A percentile compares a stretch with the other conserved stretches of the same genome.
phyloP scores from a whole-genome alignment of 176 grass and related monocot genomes.

The Themeda triandra region DNA sequence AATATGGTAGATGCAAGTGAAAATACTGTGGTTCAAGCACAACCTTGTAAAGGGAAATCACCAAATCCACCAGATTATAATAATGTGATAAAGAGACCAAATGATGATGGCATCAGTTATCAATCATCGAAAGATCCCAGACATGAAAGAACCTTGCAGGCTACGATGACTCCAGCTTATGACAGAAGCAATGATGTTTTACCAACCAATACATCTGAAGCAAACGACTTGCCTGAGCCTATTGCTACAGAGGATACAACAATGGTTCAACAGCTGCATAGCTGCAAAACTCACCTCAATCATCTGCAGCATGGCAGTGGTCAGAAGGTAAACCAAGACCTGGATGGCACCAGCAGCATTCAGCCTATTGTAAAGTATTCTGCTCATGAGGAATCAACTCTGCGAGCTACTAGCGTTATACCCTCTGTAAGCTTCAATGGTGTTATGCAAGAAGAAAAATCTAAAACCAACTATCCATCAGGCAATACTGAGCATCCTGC shows the following conservation, averaged over 20 bases:
- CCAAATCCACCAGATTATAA: conserved; percentile 1
- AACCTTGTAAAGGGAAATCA: conserved; percentile 7
- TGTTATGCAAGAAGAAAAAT: conserved; percentile 20
- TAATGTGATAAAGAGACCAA: background rate
- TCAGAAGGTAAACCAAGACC: conserved; percentile 27
- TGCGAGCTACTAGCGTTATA: background rate
- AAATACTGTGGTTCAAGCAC: conserved; percentile 4
- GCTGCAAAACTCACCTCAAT: conserved; percentile 12
- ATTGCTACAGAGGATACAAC: conserved; percentile 16
- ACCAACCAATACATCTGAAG: conserved; percentile 5
- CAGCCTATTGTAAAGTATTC: conserved; percentile 18
- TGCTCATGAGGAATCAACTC: background rate
- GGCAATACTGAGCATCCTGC: conserved; percentile 2
- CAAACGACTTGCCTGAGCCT: conserved; percentile 7
- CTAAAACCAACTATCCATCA: conserved; percentile 10
- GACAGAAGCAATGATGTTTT: conserved; percentile 15
- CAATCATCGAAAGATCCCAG: conserved; percentile 26
- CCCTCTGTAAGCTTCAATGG: conserved; percentile 20
- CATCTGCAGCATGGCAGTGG: conserved; percentile 11
- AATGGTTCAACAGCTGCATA: background rate
- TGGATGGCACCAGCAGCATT: background rate
- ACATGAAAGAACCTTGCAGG: conserved; percentile 18
- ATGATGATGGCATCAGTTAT: conserved; percentile 2
- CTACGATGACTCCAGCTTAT: conserved; percentile 11
- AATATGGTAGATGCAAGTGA: conserved; percentile 3